Base-by-base conservation (phyloP, 306 rosid genomes). In the Luffa aegyptiaca region DNA sequence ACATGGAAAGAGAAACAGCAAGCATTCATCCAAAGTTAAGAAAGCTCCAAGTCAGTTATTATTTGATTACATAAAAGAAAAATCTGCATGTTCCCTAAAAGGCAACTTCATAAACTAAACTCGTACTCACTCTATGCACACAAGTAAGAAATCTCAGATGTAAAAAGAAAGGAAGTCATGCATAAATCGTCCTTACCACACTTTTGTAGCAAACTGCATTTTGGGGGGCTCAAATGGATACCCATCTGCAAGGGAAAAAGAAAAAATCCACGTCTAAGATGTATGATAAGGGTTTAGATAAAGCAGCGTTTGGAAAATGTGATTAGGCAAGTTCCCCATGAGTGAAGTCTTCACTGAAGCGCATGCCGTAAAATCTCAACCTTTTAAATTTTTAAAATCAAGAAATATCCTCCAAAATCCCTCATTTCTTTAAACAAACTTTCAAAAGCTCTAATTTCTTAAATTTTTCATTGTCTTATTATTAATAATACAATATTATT, bases 221-320 rank as follows among this genome's bases (percentile, higher is more conserved):
- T 93, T 95, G 13, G 98, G 99, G 2, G 99, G 99, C 86, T 95
- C 97, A 82, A 95, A 95, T 2, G 99, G 99, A 84, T 95, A 95
- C 7, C 97, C 98, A 77, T 95, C 99, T 95, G 90, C 93, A 78
- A 82, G 26, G 76, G 52, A 78, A 61, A 76, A 81, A 44, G 75
- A 26, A 52, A 52, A 77, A 82, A 48, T 41, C 45, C 79, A 35
- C 6, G 61, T 52, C 49, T 57, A 45, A 5, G 3, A 31, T 66
- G 78, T 68, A 82, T 45, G 78, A 42, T 59, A 79, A 2, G n/a
- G 77, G 80, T 13, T 18, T 49, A 21, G 45, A 76, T 11, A 57
- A 53, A 39, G n/a, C n/a, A 63, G 42, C 35, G 70, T 65, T 16
- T 61, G 10, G 18, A 1, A 61, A 61, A 3, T 33, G 68, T 11